Conservation (phyloP, 306 rosid genomes). For the Pueraria montana region DNA sequence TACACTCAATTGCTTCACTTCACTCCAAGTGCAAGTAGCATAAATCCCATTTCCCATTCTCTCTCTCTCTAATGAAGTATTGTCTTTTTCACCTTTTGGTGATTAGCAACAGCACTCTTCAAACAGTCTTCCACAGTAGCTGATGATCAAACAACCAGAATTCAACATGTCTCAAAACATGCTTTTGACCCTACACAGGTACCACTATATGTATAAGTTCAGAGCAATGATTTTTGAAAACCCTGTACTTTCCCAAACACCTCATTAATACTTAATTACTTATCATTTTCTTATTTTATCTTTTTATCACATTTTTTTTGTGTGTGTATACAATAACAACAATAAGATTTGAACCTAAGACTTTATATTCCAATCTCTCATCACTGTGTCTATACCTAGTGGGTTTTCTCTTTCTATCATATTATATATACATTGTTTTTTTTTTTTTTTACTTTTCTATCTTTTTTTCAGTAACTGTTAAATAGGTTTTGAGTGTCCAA, state of each 20-base stretch:
- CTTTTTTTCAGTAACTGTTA: no score
- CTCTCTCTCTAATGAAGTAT: not conserved
- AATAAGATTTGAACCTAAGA: no score
- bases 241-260: not conserved
- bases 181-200: constrained; percentile 44
- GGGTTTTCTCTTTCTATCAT: no score
- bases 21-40: constrained; percentile 23
- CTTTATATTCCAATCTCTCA: no score
- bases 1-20: not conserved
- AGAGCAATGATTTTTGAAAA: not conserved
- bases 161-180: constrained; percentile 32
- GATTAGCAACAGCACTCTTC: constrained; percentile 22
- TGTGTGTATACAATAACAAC: no score
- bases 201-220: not conserved
- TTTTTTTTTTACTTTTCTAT: no score
- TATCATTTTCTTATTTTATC: no score
- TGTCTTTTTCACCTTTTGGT: constrained; percentile 43
- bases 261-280: not conserved
- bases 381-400: no score
- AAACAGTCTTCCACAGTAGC: constrained; percentile 26
- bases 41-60: not conserved
- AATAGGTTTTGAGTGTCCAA: not conserved
- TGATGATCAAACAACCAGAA: constrained; percentile 30
- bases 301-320: no score
- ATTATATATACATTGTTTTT: no score